These are phyloP conservation scores for Termitomyces sp. DNA, from an alignment of 768 basidiomycete genomes.

Conservation along the genomic window DNA sequence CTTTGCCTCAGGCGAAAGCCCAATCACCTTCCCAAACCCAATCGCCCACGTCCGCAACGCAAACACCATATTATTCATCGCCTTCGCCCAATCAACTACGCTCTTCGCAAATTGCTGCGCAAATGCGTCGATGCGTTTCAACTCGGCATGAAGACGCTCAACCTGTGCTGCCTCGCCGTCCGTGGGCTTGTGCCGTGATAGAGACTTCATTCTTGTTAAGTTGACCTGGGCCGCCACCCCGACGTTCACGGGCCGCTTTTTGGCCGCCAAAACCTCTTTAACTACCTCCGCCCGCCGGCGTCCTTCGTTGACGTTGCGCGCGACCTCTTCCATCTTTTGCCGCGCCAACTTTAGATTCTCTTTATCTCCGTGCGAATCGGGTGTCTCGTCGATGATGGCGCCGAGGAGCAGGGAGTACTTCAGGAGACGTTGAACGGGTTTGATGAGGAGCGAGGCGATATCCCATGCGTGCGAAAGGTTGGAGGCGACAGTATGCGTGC, in stretches of 20 bases:
- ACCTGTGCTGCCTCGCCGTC: slow-evolving; percentile 46
- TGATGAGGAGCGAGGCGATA: slow-evolving; percentile 90
- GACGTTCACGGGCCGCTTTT: slow-evolving; percentile 38
- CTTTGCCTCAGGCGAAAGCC: slow-evolving; percentile 43
- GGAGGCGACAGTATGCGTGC: slow-evolving; percentile 63
- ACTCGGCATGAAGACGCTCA: slow-evolving; percentile 49
- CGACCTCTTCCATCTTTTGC: slow-evolving; percentile 65
- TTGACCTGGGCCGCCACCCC: slow-evolving; percentile 55
- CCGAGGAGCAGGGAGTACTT: slow-evolving; percentile 89
- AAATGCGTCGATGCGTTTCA: slow-evolving; percentile 56
- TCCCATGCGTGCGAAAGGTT: slow-evolving; percentile 88
- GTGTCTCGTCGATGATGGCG: slow-evolving; percentile 74
- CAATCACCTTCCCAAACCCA: slow-evolving; percentile 66
- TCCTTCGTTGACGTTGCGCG: slow-evolving; percentile 76
- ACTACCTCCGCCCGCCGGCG: slow-evolving; percentile 76
- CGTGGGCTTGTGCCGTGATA: slow-evolving; percentile 26
- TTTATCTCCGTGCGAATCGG: slow-evolving; percentile 66
- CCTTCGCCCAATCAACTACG: slow-evolving; percentile 60
- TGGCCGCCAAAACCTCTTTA: slow-evolving; percentile 62
- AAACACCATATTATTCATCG: slow-evolving; percentile 45
- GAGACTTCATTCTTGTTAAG: slow-evolving; percentile 55
- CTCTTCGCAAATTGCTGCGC: slow-evolving; percentile 59
- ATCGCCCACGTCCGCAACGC: slow-evolving; percentile 60
- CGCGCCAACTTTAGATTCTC: slow-evolving; percentile 51
- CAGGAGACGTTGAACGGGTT: slow-evolving; percentile 93